phyloP scores from a whole-genome alignment of 371 early-diverging fungal species.

The Rhizopus arrhizus region DNA sequence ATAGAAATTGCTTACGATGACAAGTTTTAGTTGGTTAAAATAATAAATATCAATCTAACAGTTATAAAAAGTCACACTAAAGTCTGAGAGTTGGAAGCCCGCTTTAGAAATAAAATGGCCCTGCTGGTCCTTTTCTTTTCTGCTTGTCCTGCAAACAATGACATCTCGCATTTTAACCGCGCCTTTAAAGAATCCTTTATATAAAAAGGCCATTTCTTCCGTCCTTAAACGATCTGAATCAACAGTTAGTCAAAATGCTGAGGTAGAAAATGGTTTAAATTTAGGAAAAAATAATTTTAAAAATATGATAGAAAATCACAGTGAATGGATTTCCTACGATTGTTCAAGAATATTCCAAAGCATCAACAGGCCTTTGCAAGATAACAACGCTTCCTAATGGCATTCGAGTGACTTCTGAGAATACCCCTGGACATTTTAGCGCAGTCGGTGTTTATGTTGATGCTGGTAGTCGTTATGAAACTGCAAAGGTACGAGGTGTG shows the following conservation, averaged over 20 bases:
- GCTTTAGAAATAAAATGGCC: too few species aligned
- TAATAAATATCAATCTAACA: too few species aligned
- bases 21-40: too few species aligned
- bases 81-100: too few species aligned
- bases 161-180: constrained; percentile 28
- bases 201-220: constrained; percentile 7
- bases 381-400: constrained; percentile 87
- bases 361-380: constrained; percentile 42
- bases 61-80: too few species aligned
- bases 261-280: constrained; percentile 13
- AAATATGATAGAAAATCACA: background rate
- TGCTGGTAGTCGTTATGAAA: constrained; percentile 88
- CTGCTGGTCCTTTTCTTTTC: too few species aligned
- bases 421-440: constrained; percentile 86
- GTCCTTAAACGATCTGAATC: constrained; percentile 29
- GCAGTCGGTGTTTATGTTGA: constrained; percentile 89
- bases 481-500: constrained; percentile 68
- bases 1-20: too few species aligned
- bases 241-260: constrained; percentile 17
- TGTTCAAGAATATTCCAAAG: constrained; percentile 51
- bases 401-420: constrained; percentile 80
- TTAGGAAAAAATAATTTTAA: background rate
- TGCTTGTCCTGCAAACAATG: constrained; percentile 12
- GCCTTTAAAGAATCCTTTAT: constrained; percentile 13
- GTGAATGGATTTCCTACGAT: constrained; percentile 33